Evolutionary conservation across 441 rosid species (phyloP).

Genomic region (Euphorbia schlechtendalii): DNA sequence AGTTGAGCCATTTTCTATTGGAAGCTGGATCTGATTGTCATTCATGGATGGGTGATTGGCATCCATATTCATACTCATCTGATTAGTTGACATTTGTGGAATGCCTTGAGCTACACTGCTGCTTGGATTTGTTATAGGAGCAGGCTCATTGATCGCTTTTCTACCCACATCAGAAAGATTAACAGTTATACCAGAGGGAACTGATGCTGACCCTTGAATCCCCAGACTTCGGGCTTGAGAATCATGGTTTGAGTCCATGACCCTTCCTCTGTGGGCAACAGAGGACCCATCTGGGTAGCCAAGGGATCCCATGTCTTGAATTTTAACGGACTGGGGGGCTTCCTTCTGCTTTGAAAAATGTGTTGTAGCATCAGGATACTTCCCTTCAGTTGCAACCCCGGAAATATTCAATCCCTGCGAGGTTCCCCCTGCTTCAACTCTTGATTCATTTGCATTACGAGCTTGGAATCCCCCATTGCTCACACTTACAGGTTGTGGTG

Average conservation of each 20-base stretch:
- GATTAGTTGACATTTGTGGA: constrained; percentile 45
- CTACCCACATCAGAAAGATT: constrained; percentile 38
- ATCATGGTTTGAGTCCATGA: constrained; percentile 33
- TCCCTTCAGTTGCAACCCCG: constrained; percentile 40
- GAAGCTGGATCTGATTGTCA: constrained; percentile 58
- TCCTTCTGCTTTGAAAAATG: constrained; percentile 31
- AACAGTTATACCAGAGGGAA: constrained; percentile 29
- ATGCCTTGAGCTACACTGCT: constrained; percentile 36
- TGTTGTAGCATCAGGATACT: constrained; percentile 30
- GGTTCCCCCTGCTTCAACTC: constrained; percentile 28
- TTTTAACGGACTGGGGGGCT: constrained; percentile 34
- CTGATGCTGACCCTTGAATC: constrained; percentile 42
- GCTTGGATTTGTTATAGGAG: constrained; percentile 37
- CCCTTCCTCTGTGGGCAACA: constrained; percentile 35
- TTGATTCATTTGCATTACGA: constrained; percentile 40
- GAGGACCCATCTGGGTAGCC: constrained; percentile 41
- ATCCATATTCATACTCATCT: constrained; percentile 40
- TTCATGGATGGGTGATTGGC: constrained; percentile 37
- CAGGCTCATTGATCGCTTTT: constrained; percentile 42
- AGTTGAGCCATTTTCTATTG: constrained; percentile 70
- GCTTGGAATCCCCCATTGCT: constrained; percentile 40
- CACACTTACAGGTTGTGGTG: constrained; percentile 29
- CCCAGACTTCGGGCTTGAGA: constrained; percentile 34
- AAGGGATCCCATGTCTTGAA: constrained; percentile 41
- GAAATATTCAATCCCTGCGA: constrained; percentile 30